Conservation (phyloP, 768 basidiomycete genomes). For the Leccinellum albellum region DNA sequence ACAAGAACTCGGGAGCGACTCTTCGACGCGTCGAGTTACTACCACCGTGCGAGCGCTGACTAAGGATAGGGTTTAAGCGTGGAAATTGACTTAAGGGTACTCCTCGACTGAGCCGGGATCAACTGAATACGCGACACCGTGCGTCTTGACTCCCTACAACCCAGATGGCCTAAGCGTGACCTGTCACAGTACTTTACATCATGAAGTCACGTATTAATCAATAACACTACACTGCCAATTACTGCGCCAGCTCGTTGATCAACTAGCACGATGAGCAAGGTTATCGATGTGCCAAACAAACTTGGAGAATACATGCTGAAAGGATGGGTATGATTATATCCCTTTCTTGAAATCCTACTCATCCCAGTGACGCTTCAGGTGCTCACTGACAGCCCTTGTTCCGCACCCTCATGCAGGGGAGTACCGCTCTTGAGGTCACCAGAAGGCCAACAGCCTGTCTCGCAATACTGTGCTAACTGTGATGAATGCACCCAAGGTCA, state of each 20-base stretch:
- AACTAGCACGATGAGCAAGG: conserved; percentile 41
- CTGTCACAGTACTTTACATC: not conserved
- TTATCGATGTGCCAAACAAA: conserved; percentile 54
- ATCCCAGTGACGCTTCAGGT: conserved; percentile 36
- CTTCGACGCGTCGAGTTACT: not conserved
- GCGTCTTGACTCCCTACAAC: no score
- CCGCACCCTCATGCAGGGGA: conserved; percentile 46
- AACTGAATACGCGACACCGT: not conserved
- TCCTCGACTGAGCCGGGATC: not conserved
- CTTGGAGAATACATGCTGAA: conserved; percentile 72
- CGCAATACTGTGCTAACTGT: conserved; percentile 64
- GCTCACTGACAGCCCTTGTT: conserved; percentile 64
- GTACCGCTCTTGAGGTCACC: conserved; percentile 79
- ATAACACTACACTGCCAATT: not conserved
- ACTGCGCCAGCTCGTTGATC: conserved; percentile 1
- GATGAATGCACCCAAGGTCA: conserved; percentile 38
- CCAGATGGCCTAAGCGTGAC: not conserved
- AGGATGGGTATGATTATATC: conserved; percentile 55
- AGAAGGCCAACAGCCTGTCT: conserved; percentile 38
- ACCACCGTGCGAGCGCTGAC: conserved; percentile 19
- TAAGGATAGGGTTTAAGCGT: no score
- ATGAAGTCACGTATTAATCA: conserved; percentile 18
- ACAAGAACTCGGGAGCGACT: no score
- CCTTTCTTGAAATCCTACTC: not conserved
- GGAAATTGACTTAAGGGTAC: no score